phyloP scores from a whole-genome alignment of 345 rosid species.

The Salix purpurea region DNA sequence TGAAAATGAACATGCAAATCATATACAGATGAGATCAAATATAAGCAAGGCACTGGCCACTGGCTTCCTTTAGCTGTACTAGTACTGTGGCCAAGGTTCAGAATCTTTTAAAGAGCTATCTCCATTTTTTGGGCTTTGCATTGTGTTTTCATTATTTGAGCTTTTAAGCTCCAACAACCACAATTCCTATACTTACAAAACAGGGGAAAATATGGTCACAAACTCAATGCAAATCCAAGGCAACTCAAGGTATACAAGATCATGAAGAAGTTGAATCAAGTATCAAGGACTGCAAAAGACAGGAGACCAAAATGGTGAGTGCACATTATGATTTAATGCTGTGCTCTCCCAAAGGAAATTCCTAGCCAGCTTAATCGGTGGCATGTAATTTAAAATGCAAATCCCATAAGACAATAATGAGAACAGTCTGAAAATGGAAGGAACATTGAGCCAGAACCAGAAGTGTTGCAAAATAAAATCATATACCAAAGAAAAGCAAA shows the following conservation, averaged over 20 bases:
- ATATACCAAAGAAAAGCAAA: background rate
- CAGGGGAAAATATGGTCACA: conserved; percentile 7
- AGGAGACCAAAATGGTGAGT: background rate
- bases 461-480: background rate
- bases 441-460: background rate
- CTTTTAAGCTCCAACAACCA: conserved; percentile 41
- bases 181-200: conserved; percentile 32
- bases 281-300: background rate
- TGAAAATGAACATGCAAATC: background rate
- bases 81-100: conserved; percentile 42
- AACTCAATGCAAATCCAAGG: background rate
- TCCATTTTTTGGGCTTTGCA: conserved; percentile 33
- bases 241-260: background rate
- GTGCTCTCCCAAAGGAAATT: background rate
- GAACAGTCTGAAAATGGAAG: background rate
- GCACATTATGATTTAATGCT: background rate
- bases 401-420: background rate
- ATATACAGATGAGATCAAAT: conserved; percentile 11
- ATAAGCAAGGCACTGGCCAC: conserved; percentile 50
- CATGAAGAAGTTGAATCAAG: background rate
- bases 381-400: background rate
- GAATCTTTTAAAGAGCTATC: conserved; percentile 36
- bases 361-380: background rate
- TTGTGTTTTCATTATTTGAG: conserved; percentile 30
- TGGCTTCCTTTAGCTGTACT: conserved; percentile 50